Evolutionary conservation across 495 filamentous ascomycete genomes (phyloP), one percentile per base, ranked within the genome.

Genomic region (Sordaria brevicollis): DNA sequence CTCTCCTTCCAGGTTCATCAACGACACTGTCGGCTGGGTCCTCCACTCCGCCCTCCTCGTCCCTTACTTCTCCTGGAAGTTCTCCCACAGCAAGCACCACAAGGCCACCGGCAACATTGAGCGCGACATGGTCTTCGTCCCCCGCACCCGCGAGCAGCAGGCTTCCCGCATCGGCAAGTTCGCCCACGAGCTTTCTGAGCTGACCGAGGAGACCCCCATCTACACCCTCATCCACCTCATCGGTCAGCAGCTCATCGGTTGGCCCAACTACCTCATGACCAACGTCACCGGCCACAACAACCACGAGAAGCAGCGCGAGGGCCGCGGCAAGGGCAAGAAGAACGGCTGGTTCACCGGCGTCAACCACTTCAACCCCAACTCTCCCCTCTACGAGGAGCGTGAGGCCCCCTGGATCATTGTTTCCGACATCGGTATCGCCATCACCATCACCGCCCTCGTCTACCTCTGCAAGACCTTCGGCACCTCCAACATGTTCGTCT

Each of bases 111-210:
- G 93, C 71, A 87, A 99, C 86, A 84, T 99, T 74, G 92, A 94
- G 79, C 92, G 93, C 74, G 95, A 99, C 81, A 97, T 97, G 93
- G 95, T 97, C 70, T 97, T 97, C 82, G 85, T 97, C 3, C 95
- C 95, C 38, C 92, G 91, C 83, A 93, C 92, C 69, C 88, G 93
- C 38, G 86, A 92, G 65, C 79, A 89, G 78, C 91, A 90, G 74
- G 91, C 92, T 36, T 86, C 84, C 66, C 88, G 88, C 57, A 72
- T 92, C 70, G 92, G 92, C 74, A 85, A 83, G 71, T 72, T 92
- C 68, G 81, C 86, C 67, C 90, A 97, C 78, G 92, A 97, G 78
- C 80, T 99, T 67, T 78, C 86, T 62, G 95, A 99, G 82, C 85
- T 97, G 68, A 88, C 89, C 73, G 95, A 99, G 88, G 95, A 99